Conservation (phyloP, 176 grass and related monocot genomes). For the Eleusine indica region DNA sequence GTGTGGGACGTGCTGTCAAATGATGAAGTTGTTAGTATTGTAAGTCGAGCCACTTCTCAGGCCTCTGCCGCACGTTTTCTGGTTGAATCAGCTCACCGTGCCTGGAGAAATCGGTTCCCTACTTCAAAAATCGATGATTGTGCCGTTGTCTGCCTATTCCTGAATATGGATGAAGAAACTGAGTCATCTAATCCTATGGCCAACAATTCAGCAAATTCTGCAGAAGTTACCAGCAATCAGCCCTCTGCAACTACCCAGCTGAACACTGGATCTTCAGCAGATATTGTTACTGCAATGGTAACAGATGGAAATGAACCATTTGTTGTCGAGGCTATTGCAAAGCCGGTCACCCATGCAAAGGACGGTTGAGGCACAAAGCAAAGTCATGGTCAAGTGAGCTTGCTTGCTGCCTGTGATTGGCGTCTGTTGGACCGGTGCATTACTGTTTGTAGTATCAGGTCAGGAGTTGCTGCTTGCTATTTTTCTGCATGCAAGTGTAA, state of each 20-base stretch:
- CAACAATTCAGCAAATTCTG: conserved; percentile 35
- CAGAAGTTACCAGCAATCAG: conserved; percentile 37
- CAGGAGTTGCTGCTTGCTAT: conserved; percentile 48
- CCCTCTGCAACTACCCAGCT: conserved; percentile 5
- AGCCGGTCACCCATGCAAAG: neutral
- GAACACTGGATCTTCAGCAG: conserved; percentile 23
- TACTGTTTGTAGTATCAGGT: neutral
- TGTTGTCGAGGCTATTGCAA: conserved; percentile 32
- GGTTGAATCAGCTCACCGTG: conserved; percentile 61
- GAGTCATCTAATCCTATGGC: conserved; percentile 39
- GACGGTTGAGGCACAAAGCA: conserved; percentile 35
- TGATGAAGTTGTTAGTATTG: conserved; percentile 66
- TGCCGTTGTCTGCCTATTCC: conserved; percentile 78
- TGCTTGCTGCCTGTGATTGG: conserved; percentile 19
- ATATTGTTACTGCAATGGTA: conserved; percentile 32
- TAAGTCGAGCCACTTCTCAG: conserved; percentile 55
- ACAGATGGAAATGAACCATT: conserved; percentile 21
- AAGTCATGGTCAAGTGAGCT: conserved; percentile 26
- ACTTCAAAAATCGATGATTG: conserved; percentile 81
- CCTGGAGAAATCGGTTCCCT: conserved; percentile 71
- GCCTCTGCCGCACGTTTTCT: conserved; percentile 61
- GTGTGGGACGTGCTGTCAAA: conserved; percentile 91
- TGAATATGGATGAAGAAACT: conserved; percentile 48
- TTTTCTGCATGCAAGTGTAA: conserved; percentile 50
- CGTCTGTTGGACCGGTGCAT: conserved; percentile 13